Base-by-base conservation (phyloP, 805 yeast species). In the Komagataella kurtzmanii region DNA sequence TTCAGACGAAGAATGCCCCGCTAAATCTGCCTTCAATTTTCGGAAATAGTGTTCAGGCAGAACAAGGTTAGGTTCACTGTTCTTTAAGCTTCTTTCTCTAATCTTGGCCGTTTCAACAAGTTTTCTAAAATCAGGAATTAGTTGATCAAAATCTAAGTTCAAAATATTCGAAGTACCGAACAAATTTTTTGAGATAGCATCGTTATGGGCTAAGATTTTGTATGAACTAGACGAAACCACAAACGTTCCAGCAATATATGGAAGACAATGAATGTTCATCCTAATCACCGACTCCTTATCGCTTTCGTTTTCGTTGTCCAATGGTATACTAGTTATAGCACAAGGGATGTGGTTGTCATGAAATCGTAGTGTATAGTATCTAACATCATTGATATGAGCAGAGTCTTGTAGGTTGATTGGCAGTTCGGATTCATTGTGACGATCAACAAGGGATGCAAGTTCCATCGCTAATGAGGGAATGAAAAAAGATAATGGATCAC, bases 41-140 rank as follows among this genome's bases (percentile, higher is more conserved):
- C 97, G 75, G 68, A 91, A 89, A 62, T 85, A 84, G 65, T 89
- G 97, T 64, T 90, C 98, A 0, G 97, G 95, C 10, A 90, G 68
- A 0, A 90, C 96, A 50, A 87, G 66, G 1, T 97, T 97, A 0
- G 84, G 78, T 36, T 66, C 64, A 23, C 56, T 55, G 14, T 73
- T 60, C 52, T 62, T 65, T 54, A 77, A 54, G 17, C 66, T 59
- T 24, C 74, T 70, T 56, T 71, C 69, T 36, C 73, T 68, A 30
- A 30, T 30, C 6, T 50, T 54, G 14, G 73, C 61, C 6, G 82
- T 80, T 18, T 61, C 55, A 49, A 81, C 61, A 18, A 79, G 66
- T 3, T 66, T 64, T 2, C 75, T 61, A 59, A 88, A 88, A 17
- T 74, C 67, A 5, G 95, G 95, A 23, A 88, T 71, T 17, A 88